Percentiles rank a stretch among this genome's conserved stretches.
phyloP scores from a whole-genome alignment of 164 flowering plant genomes.

The Vitis riparia region DNA sequence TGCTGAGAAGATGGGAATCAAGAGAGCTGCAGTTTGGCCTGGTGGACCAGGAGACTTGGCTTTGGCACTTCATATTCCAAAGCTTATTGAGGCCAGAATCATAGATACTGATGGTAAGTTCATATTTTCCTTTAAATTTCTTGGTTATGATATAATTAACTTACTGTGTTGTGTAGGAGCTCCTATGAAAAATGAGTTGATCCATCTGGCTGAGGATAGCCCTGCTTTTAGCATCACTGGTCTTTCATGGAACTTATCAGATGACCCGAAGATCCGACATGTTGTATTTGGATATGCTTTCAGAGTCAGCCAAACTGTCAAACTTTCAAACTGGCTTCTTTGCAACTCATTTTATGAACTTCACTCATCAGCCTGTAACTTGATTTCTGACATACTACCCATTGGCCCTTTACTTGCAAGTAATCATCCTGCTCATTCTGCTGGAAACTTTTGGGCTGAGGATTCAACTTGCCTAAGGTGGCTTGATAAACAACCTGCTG shows the following conservation, averaged over 20 bases:
- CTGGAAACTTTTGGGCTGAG: slow-evolving; percentile 24
- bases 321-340: neutral
- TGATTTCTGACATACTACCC: neutral
- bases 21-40: slow-evolving; percentile 17
- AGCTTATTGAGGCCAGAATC: slow-evolving; percentile 23
- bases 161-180: slow-evolving; percentile 12
- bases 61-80: slow-evolving; percentile 7
- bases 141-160: neutral
- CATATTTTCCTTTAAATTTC: neutral
- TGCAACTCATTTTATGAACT: neutral
- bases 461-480: slow-evolving; percentile 29
- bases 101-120: slow-evolving; percentile 19
- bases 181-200: slow-evolving; percentile 17
- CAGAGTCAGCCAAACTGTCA: neutral
- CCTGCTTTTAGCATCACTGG: slow-evolving; percentile 9
- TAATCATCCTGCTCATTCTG: neutral
- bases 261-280: neutral
- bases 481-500: slow-evolving; percentile 30
- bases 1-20: slow-evolving; percentile 26
- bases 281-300: neutral
- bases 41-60: slow-evolving; percentile 13
- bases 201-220: slow-evolving; percentile 25
- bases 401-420: slow-evolving; percentile 4
- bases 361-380: neutral
- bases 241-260: neutral